Percentiles rank a stretch among this genome's conserved stretches.
Conservation (phyloP, 257 asterid species). For the Plectranthus barbatus region DNA sequence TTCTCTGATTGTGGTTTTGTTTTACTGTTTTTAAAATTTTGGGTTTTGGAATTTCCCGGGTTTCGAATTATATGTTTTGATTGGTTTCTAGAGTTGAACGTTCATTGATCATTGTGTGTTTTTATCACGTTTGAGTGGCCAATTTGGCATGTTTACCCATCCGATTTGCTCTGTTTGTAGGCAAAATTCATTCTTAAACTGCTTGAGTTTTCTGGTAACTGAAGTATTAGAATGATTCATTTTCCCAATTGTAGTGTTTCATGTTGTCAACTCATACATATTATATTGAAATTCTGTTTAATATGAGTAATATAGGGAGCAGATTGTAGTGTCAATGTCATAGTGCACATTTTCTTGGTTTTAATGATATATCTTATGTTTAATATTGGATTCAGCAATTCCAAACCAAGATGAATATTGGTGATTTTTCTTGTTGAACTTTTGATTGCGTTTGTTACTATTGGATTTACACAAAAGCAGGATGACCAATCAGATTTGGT, state of each 20-base stretch:
- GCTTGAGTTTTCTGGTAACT: not conserved
- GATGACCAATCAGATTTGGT: not conserved
- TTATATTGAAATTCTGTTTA: too few relatives aligned
- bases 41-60: too few relatives aligned
- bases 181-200: not conserved
- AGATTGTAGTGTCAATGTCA: not conserved
- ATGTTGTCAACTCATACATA: not conserved
- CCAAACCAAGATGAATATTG: not conserved
- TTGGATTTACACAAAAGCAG: not conserved
- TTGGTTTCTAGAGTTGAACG: not conserved
- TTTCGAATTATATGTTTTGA: not conserved
- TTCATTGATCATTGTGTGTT: not conserved
- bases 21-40: not conserved
- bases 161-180: not conserved
- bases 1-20: not conserved
- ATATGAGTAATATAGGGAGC: not conserved
- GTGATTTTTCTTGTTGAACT: not conserved
- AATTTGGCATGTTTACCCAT: not conserved
- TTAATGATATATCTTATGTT: not conserved
- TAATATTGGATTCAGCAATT: conserved; percentile 2
- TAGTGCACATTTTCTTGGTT: not conserved
- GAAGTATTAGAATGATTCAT: not conserved
- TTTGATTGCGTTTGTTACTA: not conserved
- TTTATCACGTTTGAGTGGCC: not conserved
- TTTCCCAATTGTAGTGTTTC: too few relatives aligned